Conservation (phyloP, 2,329 filamentous ascomycete species). For the Rosellinia necatrix region DNA sequence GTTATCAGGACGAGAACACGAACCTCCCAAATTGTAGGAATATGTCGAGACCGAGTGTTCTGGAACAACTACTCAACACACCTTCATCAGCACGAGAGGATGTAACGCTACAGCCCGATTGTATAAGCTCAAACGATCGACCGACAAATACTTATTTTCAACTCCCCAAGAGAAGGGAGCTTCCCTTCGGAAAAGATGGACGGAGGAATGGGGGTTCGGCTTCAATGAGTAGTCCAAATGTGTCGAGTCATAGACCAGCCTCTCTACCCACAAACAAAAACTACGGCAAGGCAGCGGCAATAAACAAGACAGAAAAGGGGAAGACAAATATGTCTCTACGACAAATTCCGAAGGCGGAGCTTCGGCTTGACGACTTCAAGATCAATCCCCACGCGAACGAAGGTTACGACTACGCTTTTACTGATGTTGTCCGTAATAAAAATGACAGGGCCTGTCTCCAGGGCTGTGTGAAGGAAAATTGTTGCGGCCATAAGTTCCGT, state of each 20-base stretch:
- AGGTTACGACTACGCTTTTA: slow-evolving; percentile 73
- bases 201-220: slow-evolving; percentile 18
- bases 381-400: slow-evolving; percentile 75
- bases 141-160: slow-evolving; percentile 34
- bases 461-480: slow-evolving; percentile 75
- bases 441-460: slow-evolving; percentile 71
- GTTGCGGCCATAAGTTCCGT: slow-evolving; percentile 75
- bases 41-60: slow-evolving; percentile 15
- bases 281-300: slow-evolving; percentile 26
- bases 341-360: slow-evolving; percentile 57
- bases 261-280: slow-evolving; percentile 13
- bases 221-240: slow-evolving; percentile 11
- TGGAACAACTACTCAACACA: slow-evolving; percentile 33
- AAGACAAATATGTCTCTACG: slow-evolving; percentile 53
- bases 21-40: neutral
- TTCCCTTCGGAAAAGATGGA: slow-evolving; percentile 46
- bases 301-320: slow-evolving; percentile 19
- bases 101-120: neutral
- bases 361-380: slow-evolving; percentile 77
- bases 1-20: slow-evolving; percentile 19
- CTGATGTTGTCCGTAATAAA: slow-evolving; percentile 73
- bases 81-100: slow-evolving; percentile 24
- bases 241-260: slow-evolving; percentile 9
- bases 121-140: slow-evolving; percentile 4
- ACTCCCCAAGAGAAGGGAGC: slow-evolving; percentile 45